Conservation (phyloP, 2,329 filamentous ascomycete species). For the Diaporthe citri region DNA sequence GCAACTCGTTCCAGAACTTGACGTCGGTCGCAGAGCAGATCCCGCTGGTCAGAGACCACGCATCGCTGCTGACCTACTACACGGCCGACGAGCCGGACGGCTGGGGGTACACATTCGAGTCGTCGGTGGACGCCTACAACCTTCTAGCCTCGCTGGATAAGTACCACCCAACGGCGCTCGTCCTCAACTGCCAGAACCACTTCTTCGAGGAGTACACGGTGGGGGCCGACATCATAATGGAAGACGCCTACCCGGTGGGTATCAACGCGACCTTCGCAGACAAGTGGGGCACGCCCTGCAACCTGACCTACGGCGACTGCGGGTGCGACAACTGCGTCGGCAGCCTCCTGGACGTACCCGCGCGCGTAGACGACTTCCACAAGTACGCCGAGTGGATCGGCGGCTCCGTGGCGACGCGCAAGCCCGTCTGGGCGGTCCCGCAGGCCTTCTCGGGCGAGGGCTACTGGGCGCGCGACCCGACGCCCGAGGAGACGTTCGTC, state of each 20-base stretch:
- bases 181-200: conserved; percentile 73
- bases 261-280: conserved; percentile 65
- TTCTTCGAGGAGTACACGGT: conserved; percentile 67
- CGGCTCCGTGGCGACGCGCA: conserved; percentile 60
- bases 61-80: conserved; percentile 60
- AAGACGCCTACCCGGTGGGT: conserved; percentile 71
- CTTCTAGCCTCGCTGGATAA: conserved; percentile 65
- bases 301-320: conserved; percentile 71
- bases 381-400: conserved; percentile 57
- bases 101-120: conserved; percentile 65
- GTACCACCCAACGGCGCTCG: conserved; percentile 71
- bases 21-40: conserved; percentile 55
- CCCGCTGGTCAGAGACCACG: conserved; percentile 53
- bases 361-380: conserved; percentile 54
- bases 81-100: conserved; percentile 67
- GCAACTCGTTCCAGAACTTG: conserved; percentile 59
- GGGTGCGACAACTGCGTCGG: conserved; percentile 73
- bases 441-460: conserved; percentile 62
- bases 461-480: conserved; percentile 62
- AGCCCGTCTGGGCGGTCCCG: conserved; percentile 59
- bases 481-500: conserved; percentile 55
- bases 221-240: conserved; percentile 70
- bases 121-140: conserved; percentile 56
- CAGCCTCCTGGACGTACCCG: conserved; percentile 63
- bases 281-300: conserved; percentile 68